Base-by-base conservation (phyloP, 2,329 filamentous ascomycete genomes). In the Penicillium sp. region DNA sequence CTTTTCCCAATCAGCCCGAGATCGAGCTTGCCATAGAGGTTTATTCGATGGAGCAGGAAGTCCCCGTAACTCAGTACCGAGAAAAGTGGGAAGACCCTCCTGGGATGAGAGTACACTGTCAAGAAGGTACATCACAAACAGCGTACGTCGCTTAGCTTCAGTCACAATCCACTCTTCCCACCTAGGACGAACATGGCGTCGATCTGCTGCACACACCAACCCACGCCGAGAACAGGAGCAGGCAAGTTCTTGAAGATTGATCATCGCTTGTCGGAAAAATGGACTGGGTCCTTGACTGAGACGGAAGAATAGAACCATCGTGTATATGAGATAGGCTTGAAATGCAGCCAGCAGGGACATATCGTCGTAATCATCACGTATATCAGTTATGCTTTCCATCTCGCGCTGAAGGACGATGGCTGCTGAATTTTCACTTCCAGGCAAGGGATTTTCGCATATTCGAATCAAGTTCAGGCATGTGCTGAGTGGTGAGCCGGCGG, bases 101-200 rank as follows among this genome's bases (percentile, higher is more conserved):
- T 73, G 67, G 0, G 70, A 58, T 0, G 71, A 71, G 1, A 80
- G 67, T 0, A 79, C 60, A 45, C 73, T 78, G 52, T 81, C 78
- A 37, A 81, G 75, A 8, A 81, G 64, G 46, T 80, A 81, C 72
- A 80, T 77, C 1, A 71, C 69, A 49, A 71, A 81, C 0, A 82
- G 47, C 0, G 76, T 75, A 12, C 79, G 69, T 4, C 78, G 68
- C 49, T 79, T 81, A 0, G 78, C 71, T 49, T 79, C 77, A 0
- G 75, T 71, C 0, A 77, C 61, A 3, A 80, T 73, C 79, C 79
- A 82, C 2, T 69, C 63, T 46, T 79, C 76, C 79, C 78, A 80
- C 9, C 54, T 60, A 0, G 78, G 78, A 2, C 72, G 69, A 0
- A 59, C 45, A 2, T 61, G 61, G 4, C 63, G 53, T 29, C 65